Evolutionary conservation across 2,329 filamentous ascomycete genomes (phyloP), one percentile per base, ranked within the genome.

Genomic region (Trichoderma sp.): DNA sequence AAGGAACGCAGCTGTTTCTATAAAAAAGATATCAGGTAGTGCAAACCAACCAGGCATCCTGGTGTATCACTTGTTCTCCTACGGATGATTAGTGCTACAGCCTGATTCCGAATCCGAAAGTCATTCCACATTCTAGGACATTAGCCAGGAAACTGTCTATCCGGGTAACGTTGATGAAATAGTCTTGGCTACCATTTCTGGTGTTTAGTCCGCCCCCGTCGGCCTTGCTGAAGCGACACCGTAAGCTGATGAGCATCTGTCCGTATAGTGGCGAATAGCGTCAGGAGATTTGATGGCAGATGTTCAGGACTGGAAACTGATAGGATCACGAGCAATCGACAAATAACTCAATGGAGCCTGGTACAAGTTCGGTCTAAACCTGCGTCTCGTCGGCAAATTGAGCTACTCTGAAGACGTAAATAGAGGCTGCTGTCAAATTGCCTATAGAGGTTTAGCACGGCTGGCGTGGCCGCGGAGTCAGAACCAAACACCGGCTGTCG

Each of bases 381-480:
- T 29, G 14, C 2, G 7, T 55, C 14, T 55, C 24, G 27, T 61
- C 40, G 6, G 59, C 19, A 24, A 33, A 61, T 14, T 31, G 14
- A 49, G 11, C 59, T 61, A 61, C 29, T n/a, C 59, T 33, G 7
- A 35, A 61, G 40, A 49, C 29, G 59, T 49, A 61, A 49, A 61
- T 49, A 49, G 59, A 61, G 40, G 43, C 40, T 33, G 59, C 29
- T 49, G 40, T 49, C 59, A 61, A 61, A 61, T 61, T 61, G 59
- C 59, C 59, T 49, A 31, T 61, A 61, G 10, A 61, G n/a, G 59
- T 49, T 61, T 61, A 61, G 59, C 59, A 29, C 27, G 7, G 3
- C n/a, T 49, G 13, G 13, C 2, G 21, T 27, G 24, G 27, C 52
- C 24, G 14, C 16, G 13, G 24, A 55, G 29, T 55, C 52, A 27